Percentiles rank a stretch among this genome's conserved stretches.
Evolutionary conservation across 2,329 filamentous ascomycete genomes (phyloP).

Genomic region (Gaeumannomyces tritici): DNA sequence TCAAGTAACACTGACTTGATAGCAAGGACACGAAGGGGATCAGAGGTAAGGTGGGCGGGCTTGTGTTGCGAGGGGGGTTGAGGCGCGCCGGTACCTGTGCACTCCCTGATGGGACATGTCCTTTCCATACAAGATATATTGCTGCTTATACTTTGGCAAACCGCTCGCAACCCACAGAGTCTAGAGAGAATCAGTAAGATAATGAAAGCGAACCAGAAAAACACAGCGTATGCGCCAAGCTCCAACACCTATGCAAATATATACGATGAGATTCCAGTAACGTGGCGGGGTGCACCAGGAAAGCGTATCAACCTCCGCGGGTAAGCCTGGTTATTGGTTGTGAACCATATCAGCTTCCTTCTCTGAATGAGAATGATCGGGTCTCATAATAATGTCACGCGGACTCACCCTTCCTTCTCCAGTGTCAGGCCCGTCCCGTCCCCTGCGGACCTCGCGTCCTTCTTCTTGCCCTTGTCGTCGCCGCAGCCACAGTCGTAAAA

Average conservation of each 20-base stretch:
- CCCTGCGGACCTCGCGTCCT: slow-evolving; percentile 5
- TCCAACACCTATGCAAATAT: neutral
- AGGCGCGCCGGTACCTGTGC: no score
- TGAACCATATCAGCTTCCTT: neutral
- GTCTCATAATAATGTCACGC: no score
- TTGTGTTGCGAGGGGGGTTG: no score
- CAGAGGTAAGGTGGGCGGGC: no score
- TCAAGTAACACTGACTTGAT: no score
- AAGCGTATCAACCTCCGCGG: neutral
- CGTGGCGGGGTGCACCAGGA: no score
- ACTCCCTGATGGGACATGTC: no score
- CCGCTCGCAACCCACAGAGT: no score
- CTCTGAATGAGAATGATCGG: neutral
- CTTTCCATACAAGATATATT: no score
- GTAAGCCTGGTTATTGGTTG: neutral
- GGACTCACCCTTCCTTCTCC: neutral
- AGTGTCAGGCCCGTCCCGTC: slow-evolving; percentile 6
- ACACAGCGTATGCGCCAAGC: neutral
- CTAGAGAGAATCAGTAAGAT: neutral
- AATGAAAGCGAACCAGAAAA: neutral
- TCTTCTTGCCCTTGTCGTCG: slow-evolving; percentile 45
- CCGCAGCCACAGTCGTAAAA: slow-evolving; percentile 66
- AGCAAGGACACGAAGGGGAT: no score
- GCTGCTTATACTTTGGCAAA: no score
- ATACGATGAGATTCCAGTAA: neutral